phyloP scores from a whole-genome alignment of 192 early-diverging fungal genomes.

The Umbelopsis ramanniana region DNA sequence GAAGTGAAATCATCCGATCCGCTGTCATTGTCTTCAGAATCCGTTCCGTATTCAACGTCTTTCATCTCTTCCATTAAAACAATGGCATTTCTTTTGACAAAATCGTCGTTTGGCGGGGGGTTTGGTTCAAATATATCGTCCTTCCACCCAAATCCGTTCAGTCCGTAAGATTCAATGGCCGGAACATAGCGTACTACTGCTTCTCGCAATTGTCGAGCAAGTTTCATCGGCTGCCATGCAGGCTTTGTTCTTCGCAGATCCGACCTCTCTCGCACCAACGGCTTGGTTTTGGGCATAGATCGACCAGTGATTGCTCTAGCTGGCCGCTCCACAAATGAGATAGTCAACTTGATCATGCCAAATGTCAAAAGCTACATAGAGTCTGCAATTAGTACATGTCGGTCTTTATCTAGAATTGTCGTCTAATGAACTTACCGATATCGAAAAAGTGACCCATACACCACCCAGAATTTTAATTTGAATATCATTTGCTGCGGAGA shows the following conservation, averaged over 20 bases:
- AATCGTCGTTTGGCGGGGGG: conserved; percentile 7
- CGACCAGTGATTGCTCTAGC: conserved; percentile 15
- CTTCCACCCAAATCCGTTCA: conserved; percentile 11
- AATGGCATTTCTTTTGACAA: conserved; percentile 1
- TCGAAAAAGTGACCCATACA: not conserved
- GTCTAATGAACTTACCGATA: not conserved
- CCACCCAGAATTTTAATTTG: not conserved
- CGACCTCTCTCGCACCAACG: not conserved
- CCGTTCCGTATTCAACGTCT: conserved; percentile 10
- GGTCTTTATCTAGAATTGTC: not conserved
- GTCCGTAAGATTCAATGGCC: conserved; percentile 11
- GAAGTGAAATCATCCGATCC: not conserved
- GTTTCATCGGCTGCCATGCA: conserved; percentile 16
- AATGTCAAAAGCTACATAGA: not conserved
- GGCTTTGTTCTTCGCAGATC: conserved; percentile 10
- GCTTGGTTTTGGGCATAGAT: not conserved
- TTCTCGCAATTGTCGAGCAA: conserved; percentile 7
- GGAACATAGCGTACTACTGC: conserved; percentile 10
- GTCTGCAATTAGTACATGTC: too few relatives aligned
- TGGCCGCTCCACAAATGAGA: conserved; percentile 7
- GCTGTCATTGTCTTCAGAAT: conserved; percentile 5
- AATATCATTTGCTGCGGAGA: not conserved
- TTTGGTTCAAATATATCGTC: conserved; percentile 21
- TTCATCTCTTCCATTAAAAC: conserved; percentile 12
- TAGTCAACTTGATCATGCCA: conserved; percentile 3